Base-by-base conservation (phyloP, 2,329 filamentous ascomycete species). In the Ophiosphaerella narmari region DNA sequence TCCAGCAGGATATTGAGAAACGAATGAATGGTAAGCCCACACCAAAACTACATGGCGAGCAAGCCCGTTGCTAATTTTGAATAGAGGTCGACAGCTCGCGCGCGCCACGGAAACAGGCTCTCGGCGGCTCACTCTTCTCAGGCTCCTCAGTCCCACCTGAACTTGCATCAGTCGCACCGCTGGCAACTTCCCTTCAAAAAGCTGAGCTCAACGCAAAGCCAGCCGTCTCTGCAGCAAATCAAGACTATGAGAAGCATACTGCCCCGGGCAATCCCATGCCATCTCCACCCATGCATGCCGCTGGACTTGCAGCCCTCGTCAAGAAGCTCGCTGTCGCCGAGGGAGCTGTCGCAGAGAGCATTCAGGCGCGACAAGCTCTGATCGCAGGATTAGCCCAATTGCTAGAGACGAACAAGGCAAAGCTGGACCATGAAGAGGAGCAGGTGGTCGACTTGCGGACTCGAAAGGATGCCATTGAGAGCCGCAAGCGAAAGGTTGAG, bases 311-410 rank as follows among this genome's bases (percentile, higher is more conserved):
- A 58, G 89, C 90, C 2, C 80, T 99, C n/a, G 82, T 97, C 46
- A 97, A 94, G 77, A 89, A 86, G 6, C 82, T 99, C 14, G 90
- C 91, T 16, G 90, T 85, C 57, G 94, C 94, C 3, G 92, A 99
- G 74, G 90, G 86, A 46, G 91, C 93, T 0, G 89, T 97, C 1
- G 87, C 89, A 2, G 91, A 96, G 64, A 90, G 89, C 60, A 90
- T 99, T 69, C 92, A 93, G 68, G 90, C 91, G 2, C 86, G 94
- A 12, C 84, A 85, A 58, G 83, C 85, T 8, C 81, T 99, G 24
- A 86, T 97, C 33, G 81, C 83, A 24, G 91, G 87, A 1, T 79
- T 99, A 5, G 91, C 97, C 74, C 91, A 89, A 67, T 79, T 97
- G 11, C 80, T 97, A 1, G 85, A 88, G 46, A 82, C 83, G 23